Conservation (phyloP, 2,329 filamentous ascomycete species). For the Ceratocystis destructans region DNA sequence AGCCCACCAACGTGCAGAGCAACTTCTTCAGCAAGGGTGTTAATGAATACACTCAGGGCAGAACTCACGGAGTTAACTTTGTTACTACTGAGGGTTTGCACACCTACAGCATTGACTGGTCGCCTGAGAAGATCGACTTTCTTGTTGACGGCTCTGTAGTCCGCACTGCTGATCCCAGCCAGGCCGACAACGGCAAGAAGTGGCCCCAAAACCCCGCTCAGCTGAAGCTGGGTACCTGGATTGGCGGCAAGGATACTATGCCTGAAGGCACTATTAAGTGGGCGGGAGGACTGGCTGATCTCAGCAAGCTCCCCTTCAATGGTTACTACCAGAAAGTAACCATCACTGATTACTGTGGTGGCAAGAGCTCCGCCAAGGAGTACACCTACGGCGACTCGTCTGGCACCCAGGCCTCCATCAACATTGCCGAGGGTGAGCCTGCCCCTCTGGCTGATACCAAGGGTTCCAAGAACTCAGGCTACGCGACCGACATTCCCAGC, state of each 20-base stretch:
- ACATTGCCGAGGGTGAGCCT: slow-evolving; percentile 32
- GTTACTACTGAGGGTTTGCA: slow-evolving; percentile 35
- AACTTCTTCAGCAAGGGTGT: slow-evolving; percentile 68
- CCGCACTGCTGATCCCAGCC: slow-evolving; percentile 35
- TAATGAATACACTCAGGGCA: slow-evolving; percentile 39
- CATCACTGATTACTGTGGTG: slow-evolving; percentile 42
- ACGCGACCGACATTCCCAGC: slow-evolving; percentile 22
- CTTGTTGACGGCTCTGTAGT: slow-evolving; percentile 39
- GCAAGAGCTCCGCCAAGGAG: slow-evolving; percentile 30
- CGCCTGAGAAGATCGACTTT: slow-evolving; percentile 42
- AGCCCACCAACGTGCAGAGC: slow-evolving; percentile 55
- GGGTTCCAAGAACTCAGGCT: slow-evolving; percentile 16
- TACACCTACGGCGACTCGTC: slow-evolving; percentile 39
- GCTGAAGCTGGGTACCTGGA: slow-evolving; percentile 47
- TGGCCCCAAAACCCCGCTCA: slow-evolving; percentile 61
- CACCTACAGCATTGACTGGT: slow-evolving; percentile 59
- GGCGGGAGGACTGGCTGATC: slow-evolving; percentile 53
- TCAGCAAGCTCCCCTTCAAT: slow-evolving; percentile 37
- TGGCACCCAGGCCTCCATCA: slow-evolving; percentile 39
- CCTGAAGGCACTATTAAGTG: slow-evolving; percentile 49
- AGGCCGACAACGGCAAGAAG: slow-evolving; percentile 29
- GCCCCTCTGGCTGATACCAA: neutral
- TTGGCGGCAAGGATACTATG: slow-evolving; percentile 35
- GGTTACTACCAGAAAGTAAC: slow-evolving; percentile 44
- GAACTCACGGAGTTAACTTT: slow-evolving; percentile 33